Evolutionary conservation across 2,329 filamentous ascomycete genomes (phyloP).

Genomic region (Diaporthe sp.): DNA sequence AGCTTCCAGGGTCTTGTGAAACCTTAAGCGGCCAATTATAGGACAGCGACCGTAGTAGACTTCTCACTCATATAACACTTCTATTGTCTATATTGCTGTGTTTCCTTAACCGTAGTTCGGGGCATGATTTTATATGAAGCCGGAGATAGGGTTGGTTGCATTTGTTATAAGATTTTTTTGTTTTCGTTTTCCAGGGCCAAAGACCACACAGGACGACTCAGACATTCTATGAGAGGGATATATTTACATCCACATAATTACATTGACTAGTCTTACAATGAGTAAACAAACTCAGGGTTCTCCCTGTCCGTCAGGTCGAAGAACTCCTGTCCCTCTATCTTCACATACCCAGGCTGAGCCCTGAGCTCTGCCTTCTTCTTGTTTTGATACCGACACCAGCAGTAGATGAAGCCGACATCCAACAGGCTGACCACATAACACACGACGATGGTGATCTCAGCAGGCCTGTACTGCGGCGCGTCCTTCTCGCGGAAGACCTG

Average conservation of each 20-base stretch:
- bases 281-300: conserved; percentile 73
- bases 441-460: conserved; percentile 71
- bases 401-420: conserved; percentile 70
- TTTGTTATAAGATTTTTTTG: fast-evolving
- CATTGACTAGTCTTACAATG: conserved; percentile 49
- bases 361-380: conserved; percentile 64
- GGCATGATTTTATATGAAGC: too few relatives aligned
- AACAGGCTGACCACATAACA: conserved; percentile 65
- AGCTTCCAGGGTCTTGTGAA: too few relatives aligned
- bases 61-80: too few relatives aligned
- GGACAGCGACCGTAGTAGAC: too few relatives aligned
- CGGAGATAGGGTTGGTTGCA: too few relatives aligned
- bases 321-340: conserved; percentile 75
- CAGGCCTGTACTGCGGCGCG: conserved; percentile 69
- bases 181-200: neutral
- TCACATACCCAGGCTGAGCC: conserved; percentile 65
- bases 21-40: too few relatives aligned
- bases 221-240: too few relatives aligned
- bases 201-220: too few relatives aligned
- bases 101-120: too few relatives aligned
- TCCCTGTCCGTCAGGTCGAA: conserved; percentile 74
- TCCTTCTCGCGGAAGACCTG: conserved; percentile 67
- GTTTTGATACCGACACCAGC: conserved; percentile 70
- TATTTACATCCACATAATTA: too few relatives aligned
- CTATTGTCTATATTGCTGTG: too few relatives aligned